Evolutionary conservation across 2,329 filamentous ascomycete species (phyloP), one percentile per base, ranked within the genome.

Genomic region (Diaporthe sp.): DNA sequence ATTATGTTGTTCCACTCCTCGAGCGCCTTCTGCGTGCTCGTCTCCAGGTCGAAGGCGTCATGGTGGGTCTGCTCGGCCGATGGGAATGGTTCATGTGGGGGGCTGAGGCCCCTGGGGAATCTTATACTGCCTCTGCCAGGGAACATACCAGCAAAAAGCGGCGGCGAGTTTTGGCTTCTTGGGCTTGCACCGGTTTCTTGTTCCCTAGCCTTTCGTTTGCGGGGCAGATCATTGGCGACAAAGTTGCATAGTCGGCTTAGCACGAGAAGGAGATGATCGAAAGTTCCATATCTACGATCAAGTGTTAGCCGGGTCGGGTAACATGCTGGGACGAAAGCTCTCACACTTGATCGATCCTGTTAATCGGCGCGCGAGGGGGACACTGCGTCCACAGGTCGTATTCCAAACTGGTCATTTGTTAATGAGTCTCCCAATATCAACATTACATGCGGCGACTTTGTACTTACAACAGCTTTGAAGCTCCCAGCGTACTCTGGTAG

Each of bases 401-500:
- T 57, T 95, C 92, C 87, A 97, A 92, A 76, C 95, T 97, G 69
- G 10, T 19, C 15, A 33, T 2, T 28, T 38, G 75, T 83, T 58
- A 83, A 81, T 75, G 33, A 73, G 47, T 79, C 9, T n/a, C 13
- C 33, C 28, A 52, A 52, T 19, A 52, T 50, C 17, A 3, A 40
- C 10, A 19, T 12, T 25, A 5, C 74, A n/a, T 19, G 64, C 13
- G 47, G 45, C 69, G 28, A 38, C 75, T 61, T 19, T 25, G 7
- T 33, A 89, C 95, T 89, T 86, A 98, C 95, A 98, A 92, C 61
- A 97, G 86, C 76, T 89, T 89, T 55, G 96, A 96, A 12, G 95
- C 96, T 78, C 96, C 97, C 33, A 98, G 86, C 76, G 98, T 91
- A 81, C 94, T 95, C 82, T 98, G 96, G 78, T 96, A 97, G 12